phyloP scores from a whole-genome alignment of 208 protist species.

The Acanthamoeba sp. region DNA sequence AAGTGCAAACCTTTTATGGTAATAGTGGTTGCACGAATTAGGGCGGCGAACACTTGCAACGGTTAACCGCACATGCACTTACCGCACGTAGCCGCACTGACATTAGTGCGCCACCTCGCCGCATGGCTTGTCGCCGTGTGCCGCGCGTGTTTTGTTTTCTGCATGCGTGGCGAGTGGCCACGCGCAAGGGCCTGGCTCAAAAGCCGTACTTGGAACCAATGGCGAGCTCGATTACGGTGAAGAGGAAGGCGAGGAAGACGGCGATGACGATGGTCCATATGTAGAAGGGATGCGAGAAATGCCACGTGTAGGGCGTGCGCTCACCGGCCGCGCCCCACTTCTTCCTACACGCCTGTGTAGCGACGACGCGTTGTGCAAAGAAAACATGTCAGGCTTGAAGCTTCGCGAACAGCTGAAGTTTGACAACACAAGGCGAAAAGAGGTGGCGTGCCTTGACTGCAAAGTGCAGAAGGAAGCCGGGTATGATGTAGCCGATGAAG shows the following conservation, averaged over 20 bases:
- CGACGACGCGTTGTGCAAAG: too few relatives aligned
- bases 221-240: not conserved
- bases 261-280: not conserved
- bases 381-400: too few relatives aligned
- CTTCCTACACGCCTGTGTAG: not conserved
- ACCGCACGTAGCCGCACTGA: too few relatives aligned
- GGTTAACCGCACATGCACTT: too few relatives aligned
- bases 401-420: too few relatives aligned
- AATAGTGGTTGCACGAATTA: too few relatives aligned
- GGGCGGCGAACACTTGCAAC: too few relatives aligned
- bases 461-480: not conserved
- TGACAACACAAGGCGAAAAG: not conserved
- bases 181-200: not conserved
- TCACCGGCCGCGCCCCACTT: not conserved
- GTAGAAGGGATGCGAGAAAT: conserved; percentile 33
- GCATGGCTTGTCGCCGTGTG: too few relatives aligned
- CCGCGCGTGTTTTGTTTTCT: not conserved
- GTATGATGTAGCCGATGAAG: conserved; percentile 23
- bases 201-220: not conserved
- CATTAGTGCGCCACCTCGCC: too few relatives aligned
- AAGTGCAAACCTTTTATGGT: too few relatives aligned
- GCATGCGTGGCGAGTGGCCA: not conserved
- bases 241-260: conserved; percentile 14
- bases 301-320: conserved; percentile 32
- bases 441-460: conserved; percentile 7